phyloP scores from a whole-genome alignment of 2,329 filamentous ascomycete genomes.

The Ophiostoma perfectum region DNA sequence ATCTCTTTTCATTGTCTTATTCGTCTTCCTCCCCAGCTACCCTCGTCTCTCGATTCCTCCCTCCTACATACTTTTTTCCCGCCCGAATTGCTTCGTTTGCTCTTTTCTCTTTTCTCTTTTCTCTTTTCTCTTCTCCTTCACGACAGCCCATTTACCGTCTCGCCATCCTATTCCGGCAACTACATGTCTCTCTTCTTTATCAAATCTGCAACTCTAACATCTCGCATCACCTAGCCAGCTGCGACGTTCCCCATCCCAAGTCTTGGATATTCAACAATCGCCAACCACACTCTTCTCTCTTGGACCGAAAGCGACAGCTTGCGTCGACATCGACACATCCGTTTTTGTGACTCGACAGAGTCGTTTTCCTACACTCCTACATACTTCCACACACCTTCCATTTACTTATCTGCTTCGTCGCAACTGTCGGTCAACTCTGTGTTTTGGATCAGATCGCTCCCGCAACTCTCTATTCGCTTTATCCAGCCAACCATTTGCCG shows the following conservation, averaged over 20 bases:
- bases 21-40: background rate
- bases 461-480: background rate
- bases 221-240: constrained; percentile 6
- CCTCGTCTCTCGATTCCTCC: constrained; percentile 5
- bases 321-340: constrained; percentile 4
- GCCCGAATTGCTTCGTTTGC: constrained; percentile 1
- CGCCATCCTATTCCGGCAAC: background rate
- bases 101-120: background rate
- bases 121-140: background rate
- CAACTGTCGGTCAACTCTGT: background rate
- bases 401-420: background rate
- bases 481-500: constrained; percentile 3
- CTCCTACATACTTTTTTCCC: constrained; percentile 11
- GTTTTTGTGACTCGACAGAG: constrained; percentile 12
- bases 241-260: background rate
- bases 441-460: constrained; percentile 5
- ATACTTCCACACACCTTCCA: background rate
- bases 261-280: constrained; percentile 7
- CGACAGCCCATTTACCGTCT: background rate
- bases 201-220: background rate
- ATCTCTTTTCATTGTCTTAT: background rate
- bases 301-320: background rate
- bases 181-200: constrained; percentile 12
- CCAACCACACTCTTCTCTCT: background rate
- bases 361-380: background rate